phyloP scores from a whole-genome alignment of 2,329 filamentous ascomycete genomes.

The Fusarium aywerte region DNA sequence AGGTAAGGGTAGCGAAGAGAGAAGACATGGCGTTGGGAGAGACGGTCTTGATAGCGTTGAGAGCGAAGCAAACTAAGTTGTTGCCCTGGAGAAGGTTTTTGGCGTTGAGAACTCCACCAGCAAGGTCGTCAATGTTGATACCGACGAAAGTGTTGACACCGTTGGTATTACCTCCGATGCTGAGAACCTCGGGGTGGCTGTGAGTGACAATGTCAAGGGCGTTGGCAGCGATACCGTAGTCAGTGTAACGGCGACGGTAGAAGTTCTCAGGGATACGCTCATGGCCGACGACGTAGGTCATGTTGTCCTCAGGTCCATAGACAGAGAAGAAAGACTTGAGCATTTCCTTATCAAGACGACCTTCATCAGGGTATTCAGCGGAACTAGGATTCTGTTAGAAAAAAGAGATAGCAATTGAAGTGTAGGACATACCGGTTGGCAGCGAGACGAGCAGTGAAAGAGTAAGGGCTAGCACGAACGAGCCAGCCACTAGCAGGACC shows the following conservation, averaged over 20 bases:
- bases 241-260: conserved; percentile 55
- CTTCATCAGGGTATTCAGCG: conserved; percentile 52
- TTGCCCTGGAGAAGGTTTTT: conserved; percentile 57
- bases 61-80: conserved; percentile 56
- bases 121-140: conserved; percentile 56
- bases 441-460: conserved; percentile 57
- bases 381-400: conserved; percentile 45
- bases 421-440: conserved; percentile 49
- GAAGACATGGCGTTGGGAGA: conserved; percentile 56
- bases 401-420: not conserved
- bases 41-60: conserved; percentile 53
- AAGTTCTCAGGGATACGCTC: conserved; percentile 65
- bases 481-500: conserved; percentile 63
- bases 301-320: conserved; percentile 49
- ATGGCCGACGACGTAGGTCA: conserved; percentile 59
- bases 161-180: conserved; percentile 64
- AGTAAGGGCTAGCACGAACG: conserved; percentile 60
- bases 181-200: conserved; percentile 55
- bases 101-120: conserved; percentile 57
- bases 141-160: conserved; percentile 62
- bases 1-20: conserved; percentile 49
- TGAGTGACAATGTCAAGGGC: conserved; percentile 54
- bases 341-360: conserved; percentile 45
- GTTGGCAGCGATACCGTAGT: conserved; percentile 59
- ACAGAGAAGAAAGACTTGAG: conserved; percentile 61